phyloP scores from a whole-genome alignment of 1,284 basidiomycete species.

The Heterobasidion parviporum region DNA sequence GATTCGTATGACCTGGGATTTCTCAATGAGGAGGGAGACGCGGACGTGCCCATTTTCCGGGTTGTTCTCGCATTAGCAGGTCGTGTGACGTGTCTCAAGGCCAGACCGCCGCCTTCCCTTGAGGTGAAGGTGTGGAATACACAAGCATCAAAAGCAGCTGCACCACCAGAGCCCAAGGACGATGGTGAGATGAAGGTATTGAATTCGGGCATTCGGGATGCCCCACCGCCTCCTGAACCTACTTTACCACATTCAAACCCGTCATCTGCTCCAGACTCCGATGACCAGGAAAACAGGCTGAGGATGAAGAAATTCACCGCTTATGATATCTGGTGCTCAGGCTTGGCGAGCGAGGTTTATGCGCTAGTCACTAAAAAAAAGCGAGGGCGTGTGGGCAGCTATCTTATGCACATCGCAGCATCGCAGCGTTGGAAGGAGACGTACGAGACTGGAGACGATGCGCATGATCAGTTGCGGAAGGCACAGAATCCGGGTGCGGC shows the following conservation, averaged over 20 bases:
- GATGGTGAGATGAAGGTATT: no score
- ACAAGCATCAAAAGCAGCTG: background rate
- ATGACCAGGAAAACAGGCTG: background rate
- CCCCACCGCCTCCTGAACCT: no score
- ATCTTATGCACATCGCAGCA: background rate
- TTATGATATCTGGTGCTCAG: constrained; percentile 15
- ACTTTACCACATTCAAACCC: no score
- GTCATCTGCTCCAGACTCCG: background rate
- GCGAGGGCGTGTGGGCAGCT: background rate
- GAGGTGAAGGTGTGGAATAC: no score
- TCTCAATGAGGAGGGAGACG: constrained; percentile 6
- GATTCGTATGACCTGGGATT: constrained; percentile 12
- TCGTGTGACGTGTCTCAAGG: background rate
- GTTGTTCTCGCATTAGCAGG: constrained; percentile 15
- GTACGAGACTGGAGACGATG: background rate
- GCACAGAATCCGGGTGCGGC: background rate
- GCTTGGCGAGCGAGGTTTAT: background rate
- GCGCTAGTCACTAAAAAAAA: background rate
- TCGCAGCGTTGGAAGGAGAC: background rate
- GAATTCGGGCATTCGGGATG: no score
- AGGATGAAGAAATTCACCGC: constrained; percentile 5
- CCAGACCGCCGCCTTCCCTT: background rate
- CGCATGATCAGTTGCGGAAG: background rate
- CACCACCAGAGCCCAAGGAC: background rate
- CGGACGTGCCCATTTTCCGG: constrained; percentile 13